A percentile compares a stretch with the other conserved stretches of the same genome.
Evolutionary conservation across 345 rosid species (phyloP).

Genomic region (Murraya koenigii): DNA sequence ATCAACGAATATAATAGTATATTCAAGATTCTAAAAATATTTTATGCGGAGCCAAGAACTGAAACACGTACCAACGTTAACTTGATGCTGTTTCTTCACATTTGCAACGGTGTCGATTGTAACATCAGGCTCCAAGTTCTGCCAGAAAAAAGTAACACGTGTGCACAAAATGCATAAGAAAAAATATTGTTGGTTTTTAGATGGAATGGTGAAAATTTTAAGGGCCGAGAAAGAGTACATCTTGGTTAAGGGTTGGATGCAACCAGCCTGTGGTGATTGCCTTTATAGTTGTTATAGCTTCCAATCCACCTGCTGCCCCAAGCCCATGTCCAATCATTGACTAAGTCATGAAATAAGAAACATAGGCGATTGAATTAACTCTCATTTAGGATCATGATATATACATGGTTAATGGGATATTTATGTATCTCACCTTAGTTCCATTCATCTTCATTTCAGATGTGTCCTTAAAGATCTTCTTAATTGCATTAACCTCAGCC

Average conservation of each 20-base stretch:
- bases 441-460: constrained; percentile 72
- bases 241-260: constrained; percentile 70
- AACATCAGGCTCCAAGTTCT: constrained; percentile 54
- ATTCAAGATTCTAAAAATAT: neutral
- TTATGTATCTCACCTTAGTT: constrained; percentile 43
- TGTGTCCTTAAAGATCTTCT: constrained; percentile 59
- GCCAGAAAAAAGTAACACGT: constrained; percentile 2
- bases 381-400: neutral
- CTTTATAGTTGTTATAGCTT: constrained; percentile 64
- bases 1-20: too few species aligned
- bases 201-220: neutral
- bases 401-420: neutral
- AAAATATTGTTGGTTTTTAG: neutral
- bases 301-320: constrained; percentile 70
- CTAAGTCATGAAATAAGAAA: constrained; percentile 21
- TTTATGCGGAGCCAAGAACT: neutral
- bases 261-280: constrained; percentile 74
- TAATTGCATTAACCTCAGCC: constrained; percentile 70
- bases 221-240: constrained; percentile 31
- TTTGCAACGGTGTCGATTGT: constrained; percentile 65
- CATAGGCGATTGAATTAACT: neutral
- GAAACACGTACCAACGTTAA: constrained; percentile 46
- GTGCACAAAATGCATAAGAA: neutral
- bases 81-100: constrained; percentile 56
- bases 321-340: constrained; percentile 72